phyloP scores from a whole-genome alignment of 768 basidiomycete genomes.

The Lactarius psammicola region DNA sequence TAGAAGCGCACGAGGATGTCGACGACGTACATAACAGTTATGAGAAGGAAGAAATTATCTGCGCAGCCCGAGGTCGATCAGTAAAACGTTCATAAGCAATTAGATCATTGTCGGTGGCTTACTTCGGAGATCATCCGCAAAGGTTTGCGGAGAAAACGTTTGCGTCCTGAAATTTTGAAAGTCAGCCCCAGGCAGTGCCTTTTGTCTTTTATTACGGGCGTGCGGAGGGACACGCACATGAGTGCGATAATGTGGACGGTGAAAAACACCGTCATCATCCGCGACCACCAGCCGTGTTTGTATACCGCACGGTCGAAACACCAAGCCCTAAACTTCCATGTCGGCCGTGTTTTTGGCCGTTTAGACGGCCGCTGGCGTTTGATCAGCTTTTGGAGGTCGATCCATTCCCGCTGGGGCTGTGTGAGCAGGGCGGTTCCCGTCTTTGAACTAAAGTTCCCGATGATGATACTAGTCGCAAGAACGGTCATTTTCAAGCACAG shows the following conservation, averaged over 20 bases:
- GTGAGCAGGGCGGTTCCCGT: conserved; percentile 88
- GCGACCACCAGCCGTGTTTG: conserved; percentile 93
- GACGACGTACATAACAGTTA: conserved; percentile 69
- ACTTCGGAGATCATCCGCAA: conserved; percentile 62
- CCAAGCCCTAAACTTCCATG: conserved; percentile 63
- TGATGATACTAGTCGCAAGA: conserved; percentile 73
- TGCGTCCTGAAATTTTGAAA: conserved; percentile 61
- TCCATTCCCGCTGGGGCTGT: conserved; percentile 88
- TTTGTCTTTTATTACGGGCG: too few relatives aligned
- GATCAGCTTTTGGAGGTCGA: conserved; percentile 87
- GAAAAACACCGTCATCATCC: conserved; percentile 75
- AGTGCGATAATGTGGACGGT: conserved; percentile 77
- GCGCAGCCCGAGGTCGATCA: conserved; percentile 13
- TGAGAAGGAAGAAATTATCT: conserved; percentile 76
- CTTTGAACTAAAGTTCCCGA: conserved; percentile 84
- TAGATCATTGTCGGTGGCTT: conserved; percentile 30
- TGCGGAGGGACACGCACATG: conserved; percentile 52
- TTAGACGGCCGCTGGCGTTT: conserved; percentile 84
- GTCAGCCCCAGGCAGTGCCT: neutral
- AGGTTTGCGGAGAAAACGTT: conserved; percentile 54
- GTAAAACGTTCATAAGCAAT: neutral
- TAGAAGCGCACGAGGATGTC: conserved; percentile 77
- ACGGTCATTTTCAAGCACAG: conserved; percentile 3
- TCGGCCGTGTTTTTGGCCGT: conserved; percentile 64
- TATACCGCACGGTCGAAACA: conserved; percentile 88